Conservation (phyloP, 2,329 filamentous ascomycete genomes). For the Colletotrichum echinochloae region DNA sequence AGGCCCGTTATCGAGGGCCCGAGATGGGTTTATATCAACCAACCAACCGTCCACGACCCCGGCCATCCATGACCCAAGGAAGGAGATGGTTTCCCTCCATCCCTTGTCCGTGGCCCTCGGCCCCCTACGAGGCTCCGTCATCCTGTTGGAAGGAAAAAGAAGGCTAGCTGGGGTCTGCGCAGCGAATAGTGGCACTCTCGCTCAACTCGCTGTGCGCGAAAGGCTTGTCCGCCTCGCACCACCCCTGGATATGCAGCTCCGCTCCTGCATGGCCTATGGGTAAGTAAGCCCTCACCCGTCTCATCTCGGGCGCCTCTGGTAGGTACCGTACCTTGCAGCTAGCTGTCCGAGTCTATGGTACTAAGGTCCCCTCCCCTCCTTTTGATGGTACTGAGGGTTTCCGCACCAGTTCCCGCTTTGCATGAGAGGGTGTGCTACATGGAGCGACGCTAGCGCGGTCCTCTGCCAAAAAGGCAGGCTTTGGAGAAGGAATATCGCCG, state of each 20-base stretch:
- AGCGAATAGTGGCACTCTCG: constrained; percentile 20
- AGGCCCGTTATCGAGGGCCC: constrained; percentile 30
- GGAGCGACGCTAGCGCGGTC: constrained; percentile 30
- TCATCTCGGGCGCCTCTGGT: constrained; percentile 33
- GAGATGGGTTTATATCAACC: constrained; percentile 40
- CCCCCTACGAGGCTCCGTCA: constrained; percentile 17
- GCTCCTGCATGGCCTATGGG: constrained; percentile 32
- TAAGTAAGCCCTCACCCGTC: constrained; percentile 25
- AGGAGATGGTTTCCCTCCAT: constrained; percentile 14
- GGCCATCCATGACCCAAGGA: constrained; percentile 13
- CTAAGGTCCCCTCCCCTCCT: neutral
- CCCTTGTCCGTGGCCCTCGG: neutral
- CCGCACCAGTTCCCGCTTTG: constrained; percentile 33
- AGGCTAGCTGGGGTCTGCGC: constrained; percentile 10
- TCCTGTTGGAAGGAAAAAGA: neutral
- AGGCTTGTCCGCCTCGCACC: constrained; percentile 26
- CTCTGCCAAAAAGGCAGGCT: constrained; percentile 27
- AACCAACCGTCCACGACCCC: constrained; percentile 34
- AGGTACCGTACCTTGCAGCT: constrained; percentile 21
- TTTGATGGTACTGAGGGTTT: neutral
- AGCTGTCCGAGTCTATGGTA: neutral
- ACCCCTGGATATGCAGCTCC: constrained; percentile 34
- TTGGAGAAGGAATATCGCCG: constrained; percentile 13
- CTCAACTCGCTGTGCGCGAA: neutral
- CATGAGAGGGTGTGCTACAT: constrained; percentile 28